Evolutionary conservation across 805 yeast species (phyloP), one percentile per base, ranked within the genome.

Genomic region (Schwanniomyces pseudopolymorphus): DNA sequence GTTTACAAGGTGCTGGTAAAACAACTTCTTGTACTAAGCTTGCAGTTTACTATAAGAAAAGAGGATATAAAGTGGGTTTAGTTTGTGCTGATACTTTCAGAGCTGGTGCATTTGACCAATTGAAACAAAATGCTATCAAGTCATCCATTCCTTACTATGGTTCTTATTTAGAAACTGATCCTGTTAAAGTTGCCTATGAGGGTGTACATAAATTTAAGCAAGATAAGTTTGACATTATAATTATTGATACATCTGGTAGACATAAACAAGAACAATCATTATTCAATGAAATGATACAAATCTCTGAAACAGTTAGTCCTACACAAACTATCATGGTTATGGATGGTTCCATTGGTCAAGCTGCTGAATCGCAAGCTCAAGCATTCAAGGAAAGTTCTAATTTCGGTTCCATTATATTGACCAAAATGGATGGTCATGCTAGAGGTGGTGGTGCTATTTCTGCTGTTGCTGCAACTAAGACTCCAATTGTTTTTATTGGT

Each of bases 371-470:
- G 6, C 99, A 92, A 69, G 89, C 96, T 4, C 80, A 79, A 59
- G 99, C 99, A 0, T 92, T 92, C 72, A 94, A 92, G 67, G 96
- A 91, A 43, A 81, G 91, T 26, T 77, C 97, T 4, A 84, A 92
- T 61, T 94, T 94, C 61, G 99, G 99, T 58, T 90, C 97, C 21
- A 92, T 92, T 52, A 86, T 92, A 49, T 77, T 92, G 61, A 92
- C 99, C 19, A 92, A 92, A 66, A 84, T 92, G 95, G 99, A 92
- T 69, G 98, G 98, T 43, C 97, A 94, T 60, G 99, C 98, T 33
- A 92, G 87, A 70, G 99, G 99, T 66, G 99, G 99, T 71, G 99
- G 99, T 75, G 99, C 99, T 25, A 91, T 92, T 45, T 89, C 97
- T 33, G 99, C 99, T 0, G 97, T 92, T 45, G 99, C 99, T 2